phyloP scores from a whole-genome alignment of 2,329 filamentous ascomycete genomes.

The Xylaria sp. region DNA sequence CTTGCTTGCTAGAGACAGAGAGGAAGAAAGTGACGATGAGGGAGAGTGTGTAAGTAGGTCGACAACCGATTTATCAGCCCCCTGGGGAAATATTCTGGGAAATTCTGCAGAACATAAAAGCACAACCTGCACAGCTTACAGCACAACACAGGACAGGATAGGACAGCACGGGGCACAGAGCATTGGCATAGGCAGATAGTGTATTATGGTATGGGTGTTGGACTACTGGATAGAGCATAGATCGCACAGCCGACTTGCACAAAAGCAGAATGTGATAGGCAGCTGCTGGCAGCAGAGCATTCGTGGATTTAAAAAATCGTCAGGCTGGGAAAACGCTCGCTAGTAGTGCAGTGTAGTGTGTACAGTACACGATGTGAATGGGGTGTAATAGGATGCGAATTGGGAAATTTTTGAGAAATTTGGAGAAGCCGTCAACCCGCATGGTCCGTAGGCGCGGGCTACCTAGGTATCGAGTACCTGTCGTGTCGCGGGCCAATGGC shows the following conservation, averaged over 20 bases:
- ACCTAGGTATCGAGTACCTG: slow-evolving; percentile 42
- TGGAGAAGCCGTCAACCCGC: slow-evolving; percentile 39
- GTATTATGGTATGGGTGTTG: background rate
- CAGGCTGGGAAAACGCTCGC: slow-evolving; percentile 44
- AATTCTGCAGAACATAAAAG: slow-evolving; percentile 36
- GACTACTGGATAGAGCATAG: slow-evolving; percentile 14
- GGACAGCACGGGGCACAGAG: slow-evolving; percentile 20
- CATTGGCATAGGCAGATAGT: background rate
- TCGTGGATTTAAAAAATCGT: slow-evolving; percentile 46
- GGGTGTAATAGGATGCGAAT: slow-evolving; percentile 23
- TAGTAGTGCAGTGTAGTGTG: background rate
- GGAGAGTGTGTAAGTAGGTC: slow-evolving; percentile 23
- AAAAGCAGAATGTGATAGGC: slow-evolving; percentile 49
- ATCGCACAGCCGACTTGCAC: slow-evolving; percentile 42
- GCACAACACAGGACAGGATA: slow-evolving; percentile 33
- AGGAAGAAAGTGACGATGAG: slow-evolving; percentile 38
- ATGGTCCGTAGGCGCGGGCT: slow-evolving; percentile 38
- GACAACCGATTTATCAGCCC: slow-evolving; percentile 47
- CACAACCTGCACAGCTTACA: slow-evolving; percentile 22
- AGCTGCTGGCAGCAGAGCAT: slow-evolving; percentile 35
- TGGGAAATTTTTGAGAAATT: slow-evolving; percentile 49
- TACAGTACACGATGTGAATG: slow-evolving; percentile 3
- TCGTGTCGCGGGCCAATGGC: background rate
- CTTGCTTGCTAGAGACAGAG: slow-evolving; percentile 33
- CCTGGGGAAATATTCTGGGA: slow-evolving; percentile 20